Conservation (phyloP, 2,329 filamentous ascomycete species). For the Sporothrix luriei region DNA sequence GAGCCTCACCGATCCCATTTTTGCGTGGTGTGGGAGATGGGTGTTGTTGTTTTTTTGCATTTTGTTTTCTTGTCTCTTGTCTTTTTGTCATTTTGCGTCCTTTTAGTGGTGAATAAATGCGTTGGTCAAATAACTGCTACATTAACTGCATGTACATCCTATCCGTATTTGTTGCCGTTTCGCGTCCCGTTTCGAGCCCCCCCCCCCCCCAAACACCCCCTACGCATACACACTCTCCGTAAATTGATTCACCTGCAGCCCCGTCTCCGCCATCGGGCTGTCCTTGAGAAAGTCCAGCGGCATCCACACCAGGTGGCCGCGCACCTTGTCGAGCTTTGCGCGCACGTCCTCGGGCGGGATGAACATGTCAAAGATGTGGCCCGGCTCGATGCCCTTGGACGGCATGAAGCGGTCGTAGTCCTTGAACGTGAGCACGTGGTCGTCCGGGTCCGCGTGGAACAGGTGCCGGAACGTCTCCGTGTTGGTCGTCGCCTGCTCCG, state of each 20-base stretch:
- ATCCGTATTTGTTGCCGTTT: not conserved
- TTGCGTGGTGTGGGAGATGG: not conserved
- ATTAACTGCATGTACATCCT: not conserved
- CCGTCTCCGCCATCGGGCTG: conserved; percentile 85
- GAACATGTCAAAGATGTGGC: conserved; percentile 83
- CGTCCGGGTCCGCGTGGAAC: conserved; percentile 87
- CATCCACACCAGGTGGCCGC: conserved; percentile 93
- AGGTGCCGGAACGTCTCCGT: conserved; percentile 75
- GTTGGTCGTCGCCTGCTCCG: conserved; percentile 66
- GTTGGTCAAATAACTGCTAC: no score
- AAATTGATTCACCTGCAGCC: conserved; percentile 79
- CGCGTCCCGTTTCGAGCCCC: not conserved
- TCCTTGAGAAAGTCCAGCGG: conserved; percentile 84
- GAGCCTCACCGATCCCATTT: conserved; percentile 36
- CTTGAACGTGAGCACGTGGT: conserved; percentile 83
- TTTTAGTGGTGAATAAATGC: no score
- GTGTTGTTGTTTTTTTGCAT: not conserved
- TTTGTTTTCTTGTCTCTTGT: not conserved
- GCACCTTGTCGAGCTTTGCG: conserved; percentile 74
- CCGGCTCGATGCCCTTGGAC: conserved; percentile 70
- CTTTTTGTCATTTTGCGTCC: not conserved
- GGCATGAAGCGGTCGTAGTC: conserved; percentile 83
- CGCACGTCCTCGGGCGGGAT: conserved; percentile 72
- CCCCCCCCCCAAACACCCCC: not conserved
- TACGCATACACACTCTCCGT: conserved; percentile 86